A percentile compares a stretch with the other conserved stretches of the same genome.
phyloP scores from a whole-genome alignment of 106 monocot species.

The Dendrobium nobile region DNA sequence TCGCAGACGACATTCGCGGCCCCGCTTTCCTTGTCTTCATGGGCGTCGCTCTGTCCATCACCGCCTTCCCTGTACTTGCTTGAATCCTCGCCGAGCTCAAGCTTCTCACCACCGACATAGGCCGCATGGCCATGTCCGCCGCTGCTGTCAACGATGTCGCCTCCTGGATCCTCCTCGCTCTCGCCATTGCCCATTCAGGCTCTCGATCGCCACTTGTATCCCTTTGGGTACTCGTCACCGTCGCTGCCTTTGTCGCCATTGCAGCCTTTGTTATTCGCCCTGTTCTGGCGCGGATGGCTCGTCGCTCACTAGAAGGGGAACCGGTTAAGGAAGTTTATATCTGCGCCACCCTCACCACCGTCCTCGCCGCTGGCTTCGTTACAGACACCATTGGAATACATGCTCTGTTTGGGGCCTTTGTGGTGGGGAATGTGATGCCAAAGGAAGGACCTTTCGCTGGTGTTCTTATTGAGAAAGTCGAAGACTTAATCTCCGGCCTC shows the following conservation, averaged over 20 bases:
- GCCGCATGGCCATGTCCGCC: slow-evolving; percentile 41
- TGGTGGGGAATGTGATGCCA: slow-evolving; percentile 22
- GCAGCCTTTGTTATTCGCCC: slow-evolving; percentile 25
- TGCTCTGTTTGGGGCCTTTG: slow-evolving; percentile 38
- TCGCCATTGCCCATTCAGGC: slow-evolving; percentile 39
- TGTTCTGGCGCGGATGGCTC: slow-evolving; percentile 27
- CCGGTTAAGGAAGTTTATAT: slow-evolving; percentile 36
- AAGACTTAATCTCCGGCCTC: slow-evolving; percentile 29
- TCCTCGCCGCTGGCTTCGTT: slow-evolving; percentile 31
- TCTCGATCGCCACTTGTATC: slow-evolving; percentile 16
- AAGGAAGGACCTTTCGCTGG: slow-evolving; percentile 33
- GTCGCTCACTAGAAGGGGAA: slow-evolving; percentile 35
- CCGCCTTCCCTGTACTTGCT: slow-evolving; percentile 37
- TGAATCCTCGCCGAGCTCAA: slow-evolving; percentile 41
- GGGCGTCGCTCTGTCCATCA: slow-evolving; percentile 45
- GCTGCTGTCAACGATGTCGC: slow-evolving; percentile 33
- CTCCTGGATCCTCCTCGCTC: slow-evolving; percentile 36
- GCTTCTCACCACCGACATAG: slow-evolving; percentile 37
- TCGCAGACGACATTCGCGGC: slow-evolving; percentile 13
- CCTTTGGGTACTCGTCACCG: slow-evolving; percentile 37
- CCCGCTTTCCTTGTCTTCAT: slow-evolving; percentile 39
- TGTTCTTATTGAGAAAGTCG: slow-evolving; percentile 27
- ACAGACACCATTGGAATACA: slow-evolving; percentile 34
- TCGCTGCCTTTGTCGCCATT: slow-evolving; percentile 14
- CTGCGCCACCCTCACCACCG: slow-evolving; percentile 20